Percentiles rank a stretch among this genome's conserved stretches.
Conservation (phyloP, 345 rosid genomes). For the Noccaea bulbosa region DNA sequence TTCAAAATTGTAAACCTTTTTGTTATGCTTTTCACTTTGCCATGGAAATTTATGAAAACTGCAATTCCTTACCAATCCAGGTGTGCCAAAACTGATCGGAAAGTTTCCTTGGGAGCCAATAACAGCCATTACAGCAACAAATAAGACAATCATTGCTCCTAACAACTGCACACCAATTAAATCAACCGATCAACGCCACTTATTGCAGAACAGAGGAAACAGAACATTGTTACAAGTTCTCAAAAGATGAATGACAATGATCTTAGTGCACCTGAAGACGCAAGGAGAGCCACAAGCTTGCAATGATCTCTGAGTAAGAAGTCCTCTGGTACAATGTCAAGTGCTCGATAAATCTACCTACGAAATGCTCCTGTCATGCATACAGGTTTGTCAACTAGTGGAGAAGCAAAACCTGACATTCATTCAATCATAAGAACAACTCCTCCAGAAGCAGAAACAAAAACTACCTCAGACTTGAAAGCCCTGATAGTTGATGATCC, state of each 20-base stretch:
- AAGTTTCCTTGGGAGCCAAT: slow-evolving; percentile 67
- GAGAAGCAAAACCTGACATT: slow-evolving; percentile 7
- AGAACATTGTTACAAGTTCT: background rate
- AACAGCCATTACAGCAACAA: slow-evolving; percentile 79
- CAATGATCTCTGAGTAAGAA: slow-evolving; percentile 73
- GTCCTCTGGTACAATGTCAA: slow-evolving; percentile 75
- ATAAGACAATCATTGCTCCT: slow-evolving; percentile 76
- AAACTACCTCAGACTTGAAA: slow-evolving; percentile 73
- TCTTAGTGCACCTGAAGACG: slow-evolving; percentile 83
- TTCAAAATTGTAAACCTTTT: background rate
- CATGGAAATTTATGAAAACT: slow-evolving; percentile 12
- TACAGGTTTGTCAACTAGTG: slow-evolving; percentile 13
- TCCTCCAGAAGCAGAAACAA: slow-evolving; percentile 16
- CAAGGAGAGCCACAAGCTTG: slow-evolving; percentile 95
- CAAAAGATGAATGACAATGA: background rate
- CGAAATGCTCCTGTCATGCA: slow-evolving; percentile 61
- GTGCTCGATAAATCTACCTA: slow-evolving; percentile 62
- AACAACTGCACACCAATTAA: slow-evolving; percentile 58
- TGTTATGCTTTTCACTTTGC: background rate
- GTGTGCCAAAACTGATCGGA: slow-evolving; percentile 74
- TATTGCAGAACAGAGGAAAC: background rate
- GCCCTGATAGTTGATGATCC: slow-evolving; percentile 94
- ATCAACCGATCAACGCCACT: slow-evolving; percentile 8
- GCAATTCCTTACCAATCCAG: slow-evolving; percentile 73
- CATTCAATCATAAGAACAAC: slow-evolving; percentile 16